A percentile compares a stretch with the other conserved stretches of the same genome.
Conservation (phyloP, 1,284 basidiomycete species). For the Tilletia setariae region DNA sequence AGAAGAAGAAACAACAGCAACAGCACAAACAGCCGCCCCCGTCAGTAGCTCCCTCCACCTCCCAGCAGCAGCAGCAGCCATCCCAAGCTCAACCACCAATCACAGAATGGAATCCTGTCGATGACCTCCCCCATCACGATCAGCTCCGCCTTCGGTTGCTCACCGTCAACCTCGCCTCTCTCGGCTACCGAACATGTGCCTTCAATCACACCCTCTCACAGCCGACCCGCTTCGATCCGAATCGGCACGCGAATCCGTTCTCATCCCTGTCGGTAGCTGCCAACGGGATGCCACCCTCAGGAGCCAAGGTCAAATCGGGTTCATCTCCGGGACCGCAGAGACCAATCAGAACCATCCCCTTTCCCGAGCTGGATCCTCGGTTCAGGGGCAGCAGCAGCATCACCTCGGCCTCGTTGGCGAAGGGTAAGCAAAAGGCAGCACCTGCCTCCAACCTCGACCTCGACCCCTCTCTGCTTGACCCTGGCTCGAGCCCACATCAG, state of each 20-base stretch:
- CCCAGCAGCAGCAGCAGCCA: background rate
- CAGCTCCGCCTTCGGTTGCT: constrained; percentile 26
- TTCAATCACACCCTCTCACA: constrained; percentile 39
- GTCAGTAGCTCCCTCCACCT: background rate
- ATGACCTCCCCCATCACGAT: constrained; percentile 22
- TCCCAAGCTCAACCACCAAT: constrained; percentile 19
- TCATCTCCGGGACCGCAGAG: background rate
- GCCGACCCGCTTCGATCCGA: constrained; percentile 34
- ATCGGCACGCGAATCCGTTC: constrained; percentile 33
- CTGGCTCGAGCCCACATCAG: background rate
- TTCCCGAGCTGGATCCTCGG: constrained; percentile 44
- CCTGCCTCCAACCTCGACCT: background rate
- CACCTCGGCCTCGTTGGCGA: background rate
- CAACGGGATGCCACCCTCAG: background rate
- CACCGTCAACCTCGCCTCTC: constrained; percentile 14
- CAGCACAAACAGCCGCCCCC: background rate
- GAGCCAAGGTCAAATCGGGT: background rate
- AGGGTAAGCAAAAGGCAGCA: constrained; percentile 1
- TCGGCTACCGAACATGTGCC: constrained; percentile 41
- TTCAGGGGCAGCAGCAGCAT: background rate
- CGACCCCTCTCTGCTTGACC: constrained; percentile 7
- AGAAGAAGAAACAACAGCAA: constrained; percentile 1
- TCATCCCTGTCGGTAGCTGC: background rate
- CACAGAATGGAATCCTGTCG: constrained; percentile 27
- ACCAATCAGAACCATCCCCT: constrained; percentile 21